Base-by-base conservation (phyloP, 768 basidiomycete species). In the Boletus subparvulus region DNA sequence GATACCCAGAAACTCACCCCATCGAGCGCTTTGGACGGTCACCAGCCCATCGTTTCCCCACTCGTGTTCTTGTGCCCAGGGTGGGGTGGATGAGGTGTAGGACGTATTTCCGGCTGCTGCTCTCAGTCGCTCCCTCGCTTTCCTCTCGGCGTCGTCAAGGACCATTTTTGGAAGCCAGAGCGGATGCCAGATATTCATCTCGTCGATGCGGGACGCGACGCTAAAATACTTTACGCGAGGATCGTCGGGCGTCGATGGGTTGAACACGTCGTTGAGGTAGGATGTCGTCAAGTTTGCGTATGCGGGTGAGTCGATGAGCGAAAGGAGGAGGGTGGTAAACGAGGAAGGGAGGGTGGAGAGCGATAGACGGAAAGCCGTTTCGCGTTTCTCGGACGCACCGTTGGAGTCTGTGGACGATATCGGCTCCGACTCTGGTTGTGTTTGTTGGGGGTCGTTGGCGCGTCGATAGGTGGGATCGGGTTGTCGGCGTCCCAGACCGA, bases 161-260 rank as follows among this genome's bases (percentile, higher is more conserved):
- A 99, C 88, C 75, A 95, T 81, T 74, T 98, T 97, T 0, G 96
- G 93, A 37, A 98, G 79, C 94, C 96, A 99, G 51, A 99, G 85
- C 0, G 97, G 97, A 70, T 98, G 97, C 87, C 89, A 92, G 33
- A 95, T 79, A 70, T 71, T 84, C 60, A 88, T 78, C 44, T 76
- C 72, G 17, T 78, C 74, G 52, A 84, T 77, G n/a, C 94, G 83
- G 1, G 90, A 92, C 0, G 93, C 91, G 39, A 98, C 85, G 61
- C 90, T 92, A 70, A 87, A 97, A 76, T 99, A 99, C 65, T 90
- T 92, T 54, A 98, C 93, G 40, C 77, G 75, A 2, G 88, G 85
- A 60, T 87, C 83, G 62, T 95, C 77, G 0, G 93, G 94, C 0
- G 88, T 92, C 26, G 75, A 72, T 3, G 85, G 96, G 77, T 89